These are phyloP conservation scores for Trichocladium antarcticum DNA, from an alignment of 495 filamentous ascomycete genomes.

Conservation along the genomic window DNA sequence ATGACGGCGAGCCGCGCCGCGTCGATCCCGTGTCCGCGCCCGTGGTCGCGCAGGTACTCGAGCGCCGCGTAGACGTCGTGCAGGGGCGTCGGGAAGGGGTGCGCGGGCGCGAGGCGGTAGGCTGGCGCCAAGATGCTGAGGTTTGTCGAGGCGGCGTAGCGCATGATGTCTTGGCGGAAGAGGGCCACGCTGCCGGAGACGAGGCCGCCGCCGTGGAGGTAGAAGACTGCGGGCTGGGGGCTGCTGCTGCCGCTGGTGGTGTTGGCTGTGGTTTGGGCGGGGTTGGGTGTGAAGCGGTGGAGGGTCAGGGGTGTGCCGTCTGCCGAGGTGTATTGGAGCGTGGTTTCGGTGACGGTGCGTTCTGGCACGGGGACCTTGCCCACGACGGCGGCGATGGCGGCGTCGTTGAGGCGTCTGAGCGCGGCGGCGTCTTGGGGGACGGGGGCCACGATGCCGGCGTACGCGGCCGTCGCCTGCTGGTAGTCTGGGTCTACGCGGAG, in stretches of 20 bases:
- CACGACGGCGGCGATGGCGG: neutral
- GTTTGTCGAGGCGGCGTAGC: slow-evolving; percentile 14
- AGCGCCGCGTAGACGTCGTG: slow-evolving; percentile 30
- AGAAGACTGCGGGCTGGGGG: slow-evolving; percentile 22
- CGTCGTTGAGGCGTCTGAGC: slow-evolving; percentile 2
- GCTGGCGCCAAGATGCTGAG: slow-evolving; percentile 26
- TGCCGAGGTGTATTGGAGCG: slow-evolving; percentile 8
- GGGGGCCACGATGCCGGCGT: slow-evolving; percentile 2
- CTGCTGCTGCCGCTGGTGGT: slow-evolving; percentile 8
- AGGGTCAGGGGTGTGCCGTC: slow-evolving; percentile 17
- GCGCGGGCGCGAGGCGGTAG: slow-evolving; percentile 36
- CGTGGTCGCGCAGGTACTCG: slow-evolving; percentile 22
- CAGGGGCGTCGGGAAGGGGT: slow-evolving; percentile 23
- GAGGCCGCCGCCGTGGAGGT: slow-evolving; percentile 33
- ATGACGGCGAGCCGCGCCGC: slow-evolving; percentile 26
- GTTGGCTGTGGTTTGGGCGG: slow-evolving; percentile 21
- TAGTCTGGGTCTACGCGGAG: slow-evolving; percentile 15
- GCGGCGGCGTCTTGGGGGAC: neutral
- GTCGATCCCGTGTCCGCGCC: slow-evolving; percentile 25
- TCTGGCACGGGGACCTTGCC: neutral
- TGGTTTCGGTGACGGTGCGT: slow-evolving; percentile 14
- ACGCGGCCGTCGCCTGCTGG: neutral
- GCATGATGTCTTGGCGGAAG: slow-evolving; percentile 13
- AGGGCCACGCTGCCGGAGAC: slow-evolving; percentile 21
- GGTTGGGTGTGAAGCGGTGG: slow-evolving; percentile 15